Conservation (phyloP, 1,139 yeast species). For the Geotrichum macrosporum region DNA sequence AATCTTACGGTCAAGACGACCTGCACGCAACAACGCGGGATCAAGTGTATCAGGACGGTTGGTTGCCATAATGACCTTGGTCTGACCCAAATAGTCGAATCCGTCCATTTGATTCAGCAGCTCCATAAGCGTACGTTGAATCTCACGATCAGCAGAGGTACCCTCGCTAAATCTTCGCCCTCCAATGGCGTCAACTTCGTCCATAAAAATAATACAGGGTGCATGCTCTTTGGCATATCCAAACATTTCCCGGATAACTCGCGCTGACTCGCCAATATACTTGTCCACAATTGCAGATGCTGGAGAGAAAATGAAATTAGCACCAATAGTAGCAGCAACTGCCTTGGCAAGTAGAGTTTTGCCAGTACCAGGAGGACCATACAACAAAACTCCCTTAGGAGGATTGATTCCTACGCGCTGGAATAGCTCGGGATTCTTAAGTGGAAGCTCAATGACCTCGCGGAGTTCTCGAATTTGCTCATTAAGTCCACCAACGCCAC, state of each 20-base stretch:
- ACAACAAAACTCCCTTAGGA: constrained; percentile 93
- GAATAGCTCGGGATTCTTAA: constrained; percentile 95
- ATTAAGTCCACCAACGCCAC: constrained; percentile 93
- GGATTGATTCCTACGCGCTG: constrained; percentile 95
- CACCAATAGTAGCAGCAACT: constrained; percentile 97
- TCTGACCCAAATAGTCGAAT: constrained; percentile 93
- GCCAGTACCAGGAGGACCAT: constrained; percentile 99
- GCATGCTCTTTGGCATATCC: constrained; percentile 97
- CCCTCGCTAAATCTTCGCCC: constrained; percentile 98
- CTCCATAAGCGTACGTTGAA: constrained; percentile 98
- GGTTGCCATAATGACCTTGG: constrained; percentile 98
- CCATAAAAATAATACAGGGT: constrained; percentile 98
- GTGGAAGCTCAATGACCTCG: constrained; percentile 95
- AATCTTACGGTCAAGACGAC: constrained; percentile 94
- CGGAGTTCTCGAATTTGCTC: constrained; percentile 95
- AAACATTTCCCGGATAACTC: constrained; percentile 97
- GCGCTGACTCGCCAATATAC: constrained; percentile 96
- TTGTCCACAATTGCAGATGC: constrained; percentile 98
- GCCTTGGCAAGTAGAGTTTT: constrained; percentile 95
- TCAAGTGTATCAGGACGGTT: constrained; percentile 98
- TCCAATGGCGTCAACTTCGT: constrained; percentile 98
- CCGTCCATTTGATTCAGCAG: constrained; percentile 98
- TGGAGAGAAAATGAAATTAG: constrained; percentile 95
- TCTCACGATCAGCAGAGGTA: constrained; percentile 97
- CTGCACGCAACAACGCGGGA: constrained; percentile 98